Evolutionary conservation across 2,329 filamentous ascomycete genomes (phyloP), one percentile per base, ranked within the genome.

Genomic region (Alternaria consortialis): DNA sequence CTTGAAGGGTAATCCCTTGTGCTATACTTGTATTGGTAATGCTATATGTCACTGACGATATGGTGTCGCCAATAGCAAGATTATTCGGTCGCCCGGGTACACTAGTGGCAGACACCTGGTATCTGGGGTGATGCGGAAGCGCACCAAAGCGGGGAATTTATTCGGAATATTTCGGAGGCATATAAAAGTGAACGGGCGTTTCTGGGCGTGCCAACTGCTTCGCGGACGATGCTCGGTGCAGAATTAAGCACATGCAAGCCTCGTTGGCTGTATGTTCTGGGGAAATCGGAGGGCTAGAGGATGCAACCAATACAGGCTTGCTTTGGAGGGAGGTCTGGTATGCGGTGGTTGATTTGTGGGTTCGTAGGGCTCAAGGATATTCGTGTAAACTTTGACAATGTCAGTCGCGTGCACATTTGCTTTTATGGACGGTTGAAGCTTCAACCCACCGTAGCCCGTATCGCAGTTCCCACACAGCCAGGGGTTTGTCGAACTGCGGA

Each of bases 401-500:
- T 72, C 48, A 72, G 63, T 57, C 58, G 57, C 51, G 60, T 67
- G 53, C 56, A 15, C 43, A 53, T 58, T 50, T 40, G 23, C 39
- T 20, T 44, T 39, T 29, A n/a, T 17, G 40, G 46, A 20, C 3
- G 39, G 15, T 54, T 20, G 13, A 20, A 27, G 56, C 34, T 7
- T 15, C 37, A 37, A 56, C 68, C 64, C 50, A 71, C 69, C 62
- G 65, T 44, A 58, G 53, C 32, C 53, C 63, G 60, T 67, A 64
- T 36, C 55, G 58, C 50, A 56, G 47, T 64, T 67, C 66, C 65
- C 69, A 71, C 56, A 70, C 67, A 47, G 70, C 70, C 53, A 73
- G 55, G 58, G 67, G 66, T 62, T 73, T 71, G 55, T 73, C 70
- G 54, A 73, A 73, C 23, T 63, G 66, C 63, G 65, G 62, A 69